Conservation (phyloP, 2,329 filamentous ascomycete genomes). For the Gnomoniopsis smithogilvyi region DNA sequence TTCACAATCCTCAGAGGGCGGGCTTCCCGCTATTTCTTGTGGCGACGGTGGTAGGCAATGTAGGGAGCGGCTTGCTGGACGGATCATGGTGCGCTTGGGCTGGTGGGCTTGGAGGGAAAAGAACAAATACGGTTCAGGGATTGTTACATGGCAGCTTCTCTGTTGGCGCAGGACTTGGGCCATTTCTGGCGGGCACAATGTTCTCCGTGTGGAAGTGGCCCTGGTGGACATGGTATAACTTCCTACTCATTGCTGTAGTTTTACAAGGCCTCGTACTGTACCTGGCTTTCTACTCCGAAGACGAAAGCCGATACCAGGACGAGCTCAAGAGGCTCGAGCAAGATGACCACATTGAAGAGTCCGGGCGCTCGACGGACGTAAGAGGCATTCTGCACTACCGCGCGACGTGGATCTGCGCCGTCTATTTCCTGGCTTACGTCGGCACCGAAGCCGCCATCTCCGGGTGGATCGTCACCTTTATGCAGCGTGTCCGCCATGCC, state of each 20-base stretch:
- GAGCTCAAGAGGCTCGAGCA: neutral
- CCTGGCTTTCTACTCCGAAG: constrained; percentile 35
- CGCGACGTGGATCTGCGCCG: constrained; percentile 38
- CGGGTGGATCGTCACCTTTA: constrained; percentile 44
- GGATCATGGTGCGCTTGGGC: constrained; percentile 44
- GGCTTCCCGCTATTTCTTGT: constrained; percentile 30
- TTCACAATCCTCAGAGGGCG: constrained; percentile 19
- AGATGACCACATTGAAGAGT: neutral
- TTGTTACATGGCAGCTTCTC: constrained; percentile 38
- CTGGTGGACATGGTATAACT: constrained; percentile 38
- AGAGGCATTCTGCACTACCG: constrained; percentile 28
- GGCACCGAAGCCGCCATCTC: constrained; percentile 42
- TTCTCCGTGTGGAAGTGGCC: constrained; percentile 23
- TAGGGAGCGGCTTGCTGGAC: constrained; percentile 39
- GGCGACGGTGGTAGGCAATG: constrained; percentile 28
- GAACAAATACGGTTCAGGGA: constrained; percentile 33
- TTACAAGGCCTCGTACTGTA: constrained; percentile 22
- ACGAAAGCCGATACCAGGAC: constrained; percentile 28
- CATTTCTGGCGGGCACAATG: constrained; percentile 30
- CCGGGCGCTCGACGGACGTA: neutral
- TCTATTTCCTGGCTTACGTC: constrained; percentile 41
- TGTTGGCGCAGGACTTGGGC: constrained; percentile 34
- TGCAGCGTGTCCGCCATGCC: constrained; percentile 35
- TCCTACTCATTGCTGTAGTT: constrained; percentile 28
- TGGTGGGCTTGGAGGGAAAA: constrained; percentile 33